Conservation (phyloP, 345 rosid species). For the Euphorbia tirucalli region DNA sequence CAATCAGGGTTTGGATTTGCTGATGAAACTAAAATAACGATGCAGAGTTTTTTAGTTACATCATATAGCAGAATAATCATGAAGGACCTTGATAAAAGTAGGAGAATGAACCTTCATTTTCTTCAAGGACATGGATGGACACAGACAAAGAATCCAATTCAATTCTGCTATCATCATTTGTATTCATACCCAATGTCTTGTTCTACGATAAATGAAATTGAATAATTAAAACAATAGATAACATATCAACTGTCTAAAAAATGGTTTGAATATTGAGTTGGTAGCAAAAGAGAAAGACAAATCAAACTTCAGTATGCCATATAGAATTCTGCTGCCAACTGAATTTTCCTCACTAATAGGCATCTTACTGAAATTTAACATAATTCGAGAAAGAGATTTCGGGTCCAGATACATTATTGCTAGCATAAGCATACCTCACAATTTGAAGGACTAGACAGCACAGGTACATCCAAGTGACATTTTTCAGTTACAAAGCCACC, state of each 20-base stretch:
- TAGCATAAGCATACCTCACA: slow-evolving; percentile 19
- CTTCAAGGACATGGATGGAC: slow-evolving; percentile 18
- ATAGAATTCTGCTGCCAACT: slow-evolving; percentile 3
- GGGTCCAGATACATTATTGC: not conserved
- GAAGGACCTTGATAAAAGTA: not conserved
- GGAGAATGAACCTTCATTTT: slow-evolving; percentile 20
- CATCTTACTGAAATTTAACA: not conserved
- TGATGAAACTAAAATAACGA: slow-evolving; percentile 28
- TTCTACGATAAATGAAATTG: slow-evolving; percentile 34
- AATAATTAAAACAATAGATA: slow-evolving; percentile 1
- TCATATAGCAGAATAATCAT: slow-evolving; percentile 11
- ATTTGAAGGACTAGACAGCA: slow-evolving; percentile 25
- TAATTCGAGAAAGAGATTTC: not conserved
- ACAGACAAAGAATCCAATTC: slow-evolving; percentile 18
- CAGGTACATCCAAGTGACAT: slow-evolving; percentile 19
- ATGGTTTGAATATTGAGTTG: not conserved
- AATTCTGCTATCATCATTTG: slow-evolving; percentile 23
- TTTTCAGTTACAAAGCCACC: slow-evolving; percentile 10
- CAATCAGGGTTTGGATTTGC: slow-evolving; percentile 21
- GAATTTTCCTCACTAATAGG: not conserved
- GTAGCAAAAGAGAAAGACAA: not conserved
- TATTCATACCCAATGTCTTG: slow-evolving; percentile 18
- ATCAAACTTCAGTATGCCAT: not conserved
- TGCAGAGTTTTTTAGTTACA: slow-evolving; percentile 9
- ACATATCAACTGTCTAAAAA: not conserved